phyloP scores from a whole-genome alignment of 1,284 basidiomycete species.

The Sporisorium reilianum region DNA sequence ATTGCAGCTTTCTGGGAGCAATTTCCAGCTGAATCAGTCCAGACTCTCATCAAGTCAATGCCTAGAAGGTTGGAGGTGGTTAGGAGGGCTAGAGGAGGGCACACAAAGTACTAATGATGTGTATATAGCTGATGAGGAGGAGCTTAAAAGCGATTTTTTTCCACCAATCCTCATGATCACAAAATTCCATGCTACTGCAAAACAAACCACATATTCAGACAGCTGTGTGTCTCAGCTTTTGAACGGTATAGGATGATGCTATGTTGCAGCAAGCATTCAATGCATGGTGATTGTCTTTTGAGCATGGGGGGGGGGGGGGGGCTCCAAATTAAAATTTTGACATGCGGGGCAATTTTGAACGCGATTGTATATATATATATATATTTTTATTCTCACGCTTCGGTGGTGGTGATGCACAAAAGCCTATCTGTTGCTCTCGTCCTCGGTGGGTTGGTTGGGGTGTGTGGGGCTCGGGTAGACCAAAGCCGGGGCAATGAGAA shows the following conservation, averaged over 20 bases:
- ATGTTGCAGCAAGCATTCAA: neutral
- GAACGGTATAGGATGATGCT: neutral
- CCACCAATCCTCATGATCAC: no score
- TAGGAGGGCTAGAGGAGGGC: conserved; percentile 6
- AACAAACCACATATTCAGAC: neutral
- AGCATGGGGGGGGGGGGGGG: no score
- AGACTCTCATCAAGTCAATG: conserved; percentile 12
- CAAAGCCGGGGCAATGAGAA: neutral
- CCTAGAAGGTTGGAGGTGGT: conserved; percentile 3
- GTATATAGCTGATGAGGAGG: conserved; percentile 9
- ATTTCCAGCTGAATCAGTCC: conserved; percentile 5
- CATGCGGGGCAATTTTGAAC: neutral
- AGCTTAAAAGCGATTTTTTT: neutral
- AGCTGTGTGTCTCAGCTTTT: conserved; percentile 11
- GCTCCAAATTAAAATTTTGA: neutral
- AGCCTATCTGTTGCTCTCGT: neutral
- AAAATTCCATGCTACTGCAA: no score
- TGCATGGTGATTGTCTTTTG: neutral
- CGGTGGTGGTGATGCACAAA: neutral
- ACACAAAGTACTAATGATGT: conserved; percentile 8
- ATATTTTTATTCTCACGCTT: neutral
- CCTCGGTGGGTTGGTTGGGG: neutral
- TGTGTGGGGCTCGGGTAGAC: neutral
- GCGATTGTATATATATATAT: no score
- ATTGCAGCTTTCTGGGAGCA: no score